Conservation (phyloP, 257 asterid species). For the Forsythia suspensa region DNA sequence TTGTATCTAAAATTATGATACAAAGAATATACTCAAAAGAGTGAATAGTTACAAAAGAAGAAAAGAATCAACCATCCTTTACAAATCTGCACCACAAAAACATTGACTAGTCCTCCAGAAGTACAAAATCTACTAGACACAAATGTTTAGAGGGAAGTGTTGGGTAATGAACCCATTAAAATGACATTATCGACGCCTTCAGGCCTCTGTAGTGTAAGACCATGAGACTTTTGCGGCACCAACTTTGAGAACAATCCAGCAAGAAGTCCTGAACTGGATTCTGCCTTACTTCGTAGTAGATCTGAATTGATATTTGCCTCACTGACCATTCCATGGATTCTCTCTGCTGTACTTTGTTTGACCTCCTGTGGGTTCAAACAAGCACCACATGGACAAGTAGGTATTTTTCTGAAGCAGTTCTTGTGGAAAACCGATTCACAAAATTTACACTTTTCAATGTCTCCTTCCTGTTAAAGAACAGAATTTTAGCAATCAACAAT, state of each 20-base stretch:
- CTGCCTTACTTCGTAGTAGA: constrained; percentile 30
- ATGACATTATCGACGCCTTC: constrained; percentile 49
- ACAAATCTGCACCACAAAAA: constrained; percentile 12
- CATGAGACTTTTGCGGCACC: constrained; percentile 41
- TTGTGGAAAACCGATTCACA: constrained; percentile 77
- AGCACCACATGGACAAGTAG: constrained; percentile 72
- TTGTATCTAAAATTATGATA: background rate
- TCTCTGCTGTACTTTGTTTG: constrained; percentile 29
- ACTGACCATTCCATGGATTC: constrained; percentile 17
- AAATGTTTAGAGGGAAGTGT: constrained; percentile 48
- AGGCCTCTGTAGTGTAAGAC: constrained; percentile 32
- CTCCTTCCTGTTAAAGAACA: constrained; percentile 71
- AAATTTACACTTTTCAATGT: constrained; percentile 69
- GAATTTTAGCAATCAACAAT: constrained; percentile 18
- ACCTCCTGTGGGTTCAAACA: constrained; percentile 37
- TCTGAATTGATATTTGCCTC: constrained; percentile 23
- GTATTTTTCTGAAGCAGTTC: constrained; percentile 62
- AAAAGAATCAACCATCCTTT: constrained; percentile 14
- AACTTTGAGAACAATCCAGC: constrained; percentile 66
- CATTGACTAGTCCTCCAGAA: background rate
- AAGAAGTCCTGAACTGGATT: constrained; percentile 51
- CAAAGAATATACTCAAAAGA: constrained; percentile 28
- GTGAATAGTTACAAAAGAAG: constrained; percentile 11
- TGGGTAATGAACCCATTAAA: constrained; percentile 76
- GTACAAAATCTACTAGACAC: background rate